Evolutionary conservation across 495 filamentous ascomycete genomes (phyloP).

Genomic region (Zalerion maritima): DNA sequence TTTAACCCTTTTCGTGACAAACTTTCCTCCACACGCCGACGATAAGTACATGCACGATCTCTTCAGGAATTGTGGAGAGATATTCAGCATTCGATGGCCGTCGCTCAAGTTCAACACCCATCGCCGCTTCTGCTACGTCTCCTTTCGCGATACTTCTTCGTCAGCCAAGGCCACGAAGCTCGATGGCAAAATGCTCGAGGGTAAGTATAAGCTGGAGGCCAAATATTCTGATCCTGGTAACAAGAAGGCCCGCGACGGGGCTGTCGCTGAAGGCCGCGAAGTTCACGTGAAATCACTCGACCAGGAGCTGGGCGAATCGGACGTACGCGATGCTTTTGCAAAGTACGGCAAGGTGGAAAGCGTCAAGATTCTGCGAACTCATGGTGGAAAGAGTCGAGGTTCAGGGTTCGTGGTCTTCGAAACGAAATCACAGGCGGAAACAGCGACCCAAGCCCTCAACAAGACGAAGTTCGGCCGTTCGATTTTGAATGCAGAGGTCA

Average conservation of each 20-base stretch:
- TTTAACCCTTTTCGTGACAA: constrained; percentile 76
- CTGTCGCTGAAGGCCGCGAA: constrained; percentile 73
- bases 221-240: constrained; percentile 72
- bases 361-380: constrained; percentile 46
- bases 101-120: constrained; percentile 77
- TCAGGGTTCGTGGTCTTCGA: constrained; percentile 65
- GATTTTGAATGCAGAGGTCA: constrained; percentile 52
- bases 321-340: constrained; percentile 53
- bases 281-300: constrained; percentile 68
- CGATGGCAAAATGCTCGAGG: constrained; percentile 51
- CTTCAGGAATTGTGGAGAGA: constrained; percentile 63
- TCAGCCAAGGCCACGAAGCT: constrained; percentile 55
- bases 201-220: constrained; percentile 48
- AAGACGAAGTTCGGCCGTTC: constrained; percentile 54
- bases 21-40: constrained; percentile 76
- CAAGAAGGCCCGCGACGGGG: constrained; percentile 68
- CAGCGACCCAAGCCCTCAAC: constrained; percentile 52
- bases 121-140: constrained; percentile 87
- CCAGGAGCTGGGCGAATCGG: constrained; percentile 46
- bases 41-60: constrained; percentile 64
- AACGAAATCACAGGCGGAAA: constrained; percentile 54
- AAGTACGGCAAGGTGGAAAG: constrained; percentile 61
- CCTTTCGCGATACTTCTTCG: constrained; percentile 52
- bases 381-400: constrained; percentile 53
- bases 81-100: constrained; percentile 77